Evolutionary conservation across 2,329 filamentous ascomycete species (phyloP), one percentile per base, ranked within the genome.

Genomic region (Neofusicoccum parvum): DNA sequence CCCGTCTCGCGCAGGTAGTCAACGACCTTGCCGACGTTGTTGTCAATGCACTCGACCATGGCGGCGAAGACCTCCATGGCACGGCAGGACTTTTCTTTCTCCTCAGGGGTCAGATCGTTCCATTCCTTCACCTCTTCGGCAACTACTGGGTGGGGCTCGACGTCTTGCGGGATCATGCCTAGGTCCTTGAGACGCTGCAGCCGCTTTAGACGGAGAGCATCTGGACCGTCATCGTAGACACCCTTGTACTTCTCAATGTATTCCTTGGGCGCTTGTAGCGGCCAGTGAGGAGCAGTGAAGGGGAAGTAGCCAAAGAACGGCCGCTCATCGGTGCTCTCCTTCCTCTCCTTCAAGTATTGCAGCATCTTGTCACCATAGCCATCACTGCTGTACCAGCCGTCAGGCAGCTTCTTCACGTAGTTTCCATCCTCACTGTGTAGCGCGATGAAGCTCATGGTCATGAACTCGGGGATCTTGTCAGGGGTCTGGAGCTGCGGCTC

Each of bases 251-350:
- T 85, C 17, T 81, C 78, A 49, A 85, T 82, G 63, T 83, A 82
- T 66, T 86, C 81, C 59, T 79, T 76, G 0, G 86, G 85, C 0
- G 85, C 85, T 69, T 89, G 87, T 6, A 89, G 75, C 1, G 87
- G 87, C 87, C 87, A 89, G 68, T 89, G 86, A 1, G 86, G 86
- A 0, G 86, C 87, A 0, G 86, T 86, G 72, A 88, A 89, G 1
- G 86, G 85, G 2, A 86, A 77, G 71, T 87, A 88, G 1, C 77
- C 85, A 69, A 88, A 88, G 76, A 88, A 88, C 0, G 86, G 81
- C 43, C 79, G 73, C 56, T 76, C 71, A 17, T 78, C 76, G 11
- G 77, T 72, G 7, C 74, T 70, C 51, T 73, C 74, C 2, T 74
- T 71, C 11, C 76, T 73, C 9, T 77, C 76, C 23, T 75, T 73